These are phyloP conservation scores for Podospora fimiseda DNA, from an alignment of 495 filamentous ascomycete species.

Conservation along the genomic window DNA sequence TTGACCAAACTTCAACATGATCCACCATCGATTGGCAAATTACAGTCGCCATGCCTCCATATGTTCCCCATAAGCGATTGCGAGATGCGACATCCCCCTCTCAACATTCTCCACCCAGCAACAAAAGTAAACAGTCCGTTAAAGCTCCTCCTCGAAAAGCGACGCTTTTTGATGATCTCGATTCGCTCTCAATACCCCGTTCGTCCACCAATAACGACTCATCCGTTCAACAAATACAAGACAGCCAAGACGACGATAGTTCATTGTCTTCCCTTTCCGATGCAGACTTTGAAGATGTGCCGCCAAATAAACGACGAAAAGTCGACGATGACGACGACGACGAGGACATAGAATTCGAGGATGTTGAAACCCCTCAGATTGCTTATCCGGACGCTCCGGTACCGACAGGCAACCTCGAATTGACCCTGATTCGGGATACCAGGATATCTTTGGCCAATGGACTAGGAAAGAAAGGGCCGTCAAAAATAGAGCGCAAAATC, in stretches of 20 bases:
- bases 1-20: constrained; percentile 6
- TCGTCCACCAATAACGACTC: constrained; percentile 46
- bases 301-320: constrained; percentile 17
- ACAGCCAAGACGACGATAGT: constrained; percentile 48
- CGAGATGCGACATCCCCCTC: constrained; percentile 26
- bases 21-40: neutral
- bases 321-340: constrained; percentile 51
- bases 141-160: constrained; percentile 40
- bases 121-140: constrained; percentile 1
- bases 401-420: constrained; percentile 57
- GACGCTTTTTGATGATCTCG: constrained; percentile 62
- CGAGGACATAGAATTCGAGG: constrained; percentile 81
- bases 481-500: constrained; percentile 74
- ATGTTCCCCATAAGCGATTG: constrained; percentile 42
- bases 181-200: constrained; percentile 44
- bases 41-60: constrained; percentile 35
- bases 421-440: constrained; percentile 62
- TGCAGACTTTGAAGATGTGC: constrained; percentile 60
- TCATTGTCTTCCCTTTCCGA: constrained; percentile 60
- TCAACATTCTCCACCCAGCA: constrained; percentile 10
- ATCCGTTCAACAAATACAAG: constrained; percentile 42
- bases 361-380: constrained; percentile 50
- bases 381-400: constrained; percentile 14
- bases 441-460: constrained; percentile 49
- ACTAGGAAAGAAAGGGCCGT: constrained; percentile 75